A percentile compares a stretch with the other conserved stretches of the same genome.
Evolutionary conservation across 2,329 filamentous ascomycete genomes (phyloP).

Genomic region (Trichoderma lentiforme): DNA sequence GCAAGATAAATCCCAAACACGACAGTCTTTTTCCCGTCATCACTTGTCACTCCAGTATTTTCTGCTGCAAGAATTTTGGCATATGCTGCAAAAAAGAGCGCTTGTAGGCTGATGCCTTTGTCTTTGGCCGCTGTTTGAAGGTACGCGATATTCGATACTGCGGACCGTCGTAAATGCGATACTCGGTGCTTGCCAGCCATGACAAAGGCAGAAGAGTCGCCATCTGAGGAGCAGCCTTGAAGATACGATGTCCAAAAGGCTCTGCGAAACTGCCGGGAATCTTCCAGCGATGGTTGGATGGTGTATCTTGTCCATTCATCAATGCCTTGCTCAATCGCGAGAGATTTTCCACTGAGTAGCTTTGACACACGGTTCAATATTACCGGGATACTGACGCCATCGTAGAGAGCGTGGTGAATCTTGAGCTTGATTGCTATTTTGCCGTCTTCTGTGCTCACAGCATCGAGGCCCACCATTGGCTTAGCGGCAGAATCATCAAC

Average conservation of each 20-base stretch:
- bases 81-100: conserved; percentile 71
- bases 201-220: background rate
- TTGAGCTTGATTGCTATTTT: conserved; percentile 45
- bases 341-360: conserved; percentile 5
- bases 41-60: conserved; percentile 5
- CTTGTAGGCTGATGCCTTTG: conserved; percentile 64
- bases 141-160: conserved; percentile 39
- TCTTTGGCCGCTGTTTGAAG: conserved; percentile 38
- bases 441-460: background rate
- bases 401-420: conserved; percentile 86
- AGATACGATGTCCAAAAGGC: conserved; percentile 46
- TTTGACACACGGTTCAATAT: conserved; percentile 47
- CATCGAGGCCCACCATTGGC: background rate
- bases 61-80: conserved; percentile 42
- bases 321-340: conserved; percentile 10
- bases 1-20: conserved; percentile 80
- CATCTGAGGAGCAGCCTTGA: background rate
- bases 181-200: conserved; percentile 21
- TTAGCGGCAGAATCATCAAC: background rate
- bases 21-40: conserved; percentile 30
- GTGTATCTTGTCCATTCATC: conserved; percentile 29
- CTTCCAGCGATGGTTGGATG: conserved; percentile 13
- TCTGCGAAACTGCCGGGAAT: conserved; percentile 22
- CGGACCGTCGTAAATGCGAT: conserved; percentile 43
- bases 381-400: conserved; percentile 71